These are phyloP conservation scores for Monocercomonoides exilis DNA, from an alignment of 78 protist genomes.

Conservation along the genomic window DNA sequence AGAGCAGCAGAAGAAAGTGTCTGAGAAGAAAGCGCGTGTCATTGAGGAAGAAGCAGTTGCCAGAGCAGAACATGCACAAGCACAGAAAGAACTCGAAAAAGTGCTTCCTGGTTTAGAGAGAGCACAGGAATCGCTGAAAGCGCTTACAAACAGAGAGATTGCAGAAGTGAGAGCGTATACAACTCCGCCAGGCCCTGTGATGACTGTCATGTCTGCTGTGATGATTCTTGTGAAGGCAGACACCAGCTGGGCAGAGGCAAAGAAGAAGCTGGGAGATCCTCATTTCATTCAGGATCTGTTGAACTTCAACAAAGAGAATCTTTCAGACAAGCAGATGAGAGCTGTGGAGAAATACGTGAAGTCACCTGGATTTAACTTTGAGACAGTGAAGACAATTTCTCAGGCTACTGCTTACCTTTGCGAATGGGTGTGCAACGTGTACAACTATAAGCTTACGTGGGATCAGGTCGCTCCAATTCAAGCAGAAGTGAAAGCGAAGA, in stretches of 20 bases:
- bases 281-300: conserved; percentile 40
- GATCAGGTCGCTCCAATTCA: conserved; percentile 63
- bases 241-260: conserved; percentile 60
- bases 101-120: conserved; percentile 60
- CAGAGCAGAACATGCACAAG: conserved; percentile 27
- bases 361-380: conserved; percentile 33
- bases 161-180: conserved; percentile 50
- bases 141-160: conserved; percentile 45
- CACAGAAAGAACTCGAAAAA: conserved; percentile 54
- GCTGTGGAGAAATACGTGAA: conserved; percentile 24
- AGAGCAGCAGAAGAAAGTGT: conserved; percentile 53
- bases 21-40: conserved; percentile 32
- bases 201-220: conserved; percentile 56
- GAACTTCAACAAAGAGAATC: conserved; percentile 39
- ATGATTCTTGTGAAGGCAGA: conserved; percentile 44
- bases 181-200: conserved; percentile 62
- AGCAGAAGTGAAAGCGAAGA: conserved; percentile 19
- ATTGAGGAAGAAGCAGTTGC: conserved; percentile 41
- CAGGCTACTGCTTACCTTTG: conserved; percentile 35
- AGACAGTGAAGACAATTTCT: conserved; percentile 39
- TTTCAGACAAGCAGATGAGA: conserved; percentile 38
- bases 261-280: conserved; percentile 45
- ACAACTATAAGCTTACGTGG: conserved; percentile 31
- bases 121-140: conserved; percentile 55
- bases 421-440: conserved; percentile 58